Conservation (phyloP, 2,329 filamentous ascomycete species). For the Sporothrix humicola region DNA sequence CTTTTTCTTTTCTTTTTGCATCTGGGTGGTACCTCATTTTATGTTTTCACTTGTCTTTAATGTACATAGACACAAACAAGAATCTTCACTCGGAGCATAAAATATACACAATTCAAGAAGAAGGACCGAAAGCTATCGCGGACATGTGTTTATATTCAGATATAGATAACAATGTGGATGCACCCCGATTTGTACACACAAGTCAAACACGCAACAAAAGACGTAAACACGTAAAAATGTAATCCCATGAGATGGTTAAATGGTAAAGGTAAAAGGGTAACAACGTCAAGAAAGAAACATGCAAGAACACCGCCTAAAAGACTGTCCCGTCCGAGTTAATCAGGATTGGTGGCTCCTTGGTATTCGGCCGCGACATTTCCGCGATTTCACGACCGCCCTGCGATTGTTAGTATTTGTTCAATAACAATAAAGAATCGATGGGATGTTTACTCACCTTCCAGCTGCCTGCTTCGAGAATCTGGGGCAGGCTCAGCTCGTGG, state of each 20-base stretch:
- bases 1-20: neutral
- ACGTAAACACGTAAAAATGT: neutral
- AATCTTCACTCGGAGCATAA: slow-evolving; percentile 23
- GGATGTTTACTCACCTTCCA: slow-evolving; percentile 77
- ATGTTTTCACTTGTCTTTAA: neutral
- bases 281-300: neutral
- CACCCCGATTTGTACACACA: slow-evolving; percentile 24
- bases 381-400: slow-evolving; percentile 93
- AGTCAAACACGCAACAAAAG: neutral
- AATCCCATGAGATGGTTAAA: neutral
- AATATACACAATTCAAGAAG: no score
- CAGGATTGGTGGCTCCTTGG: slow-evolving; percentile 93
- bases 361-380: slow-evolving; percentile 93
- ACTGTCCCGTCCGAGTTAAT: slow-evolving; percentile 96
- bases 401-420: neutral
- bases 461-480: slow-evolving; percentile 92
- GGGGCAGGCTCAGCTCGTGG: slow-evolving; percentile 76
- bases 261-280: no score
- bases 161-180: neutral
- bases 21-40: slow-evolving; percentile 5
- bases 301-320: slow-evolving; percentile 55
- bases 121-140: neutral
- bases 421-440: neutral
- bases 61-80: slow-evolving; percentile 26
- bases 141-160: slow-evolving; percentile 19